These are phyloP conservation scores for Asterophora lycoperdoides DNA, from an alignment of 768 basidiomycete species.

Conservation along the genomic window DNA sequence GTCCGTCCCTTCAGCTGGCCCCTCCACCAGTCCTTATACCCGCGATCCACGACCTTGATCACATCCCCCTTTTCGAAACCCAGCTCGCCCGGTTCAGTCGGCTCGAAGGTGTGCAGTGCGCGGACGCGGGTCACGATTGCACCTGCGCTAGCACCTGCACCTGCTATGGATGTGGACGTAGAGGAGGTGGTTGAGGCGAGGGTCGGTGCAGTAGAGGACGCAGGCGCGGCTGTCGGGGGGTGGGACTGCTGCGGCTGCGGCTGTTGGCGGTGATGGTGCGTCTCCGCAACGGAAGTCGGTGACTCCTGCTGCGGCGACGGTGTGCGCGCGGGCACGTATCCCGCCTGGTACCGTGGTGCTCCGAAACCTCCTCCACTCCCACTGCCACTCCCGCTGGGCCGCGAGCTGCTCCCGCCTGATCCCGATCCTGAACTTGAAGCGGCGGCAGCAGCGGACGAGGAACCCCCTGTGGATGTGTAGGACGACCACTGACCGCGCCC, in stretches of 20 bases:
- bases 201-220: slow-evolving; percentile 3
- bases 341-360: slow-evolving; percentile 41
- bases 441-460: slow-evolving; percentile 6
- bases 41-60: slow-evolving; percentile 91
- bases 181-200: slow-evolving; percentile 5
- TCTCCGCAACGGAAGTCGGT: slow-evolving; percentile 15
- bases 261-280: slow-evolving; percentile 6
- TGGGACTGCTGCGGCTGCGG: slow-evolving; percentile 18
- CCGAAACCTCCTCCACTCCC: slow-evolving; percentile 16
- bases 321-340: slow-evolving; percentile 58
- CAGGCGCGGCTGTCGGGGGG: not conserved
- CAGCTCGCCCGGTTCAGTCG: slow-evolving; percentile 85
- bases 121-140: slow-evolving; percentile 75
- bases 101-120: slow-evolving; percentile 85
- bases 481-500: slow-evolving; percentile 58
- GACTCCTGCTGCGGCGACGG: slow-evolving; percentile 33
- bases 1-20: slow-evolving; percentile 88
- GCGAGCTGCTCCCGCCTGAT: not conserved
- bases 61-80: slow-evolving; percentile 90
- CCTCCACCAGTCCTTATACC: slow-evolving; percentile 96
- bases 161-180: slow-evolving; percentile 8
- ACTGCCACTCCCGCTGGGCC: no score
- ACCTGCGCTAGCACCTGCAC: slow-evolving; percentile 11
- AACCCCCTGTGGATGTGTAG: slow-evolving; percentile 32
- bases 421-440: slow-evolving; percentile 16